Percentiles rank a stretch among this genome's conserved stretches.
These are phyloP conservation scores for Fusarium pilosicola DNA, from an alignment of 2,329 filamentous ascomycete genomes.

Conservation along the genomic window DNA sequence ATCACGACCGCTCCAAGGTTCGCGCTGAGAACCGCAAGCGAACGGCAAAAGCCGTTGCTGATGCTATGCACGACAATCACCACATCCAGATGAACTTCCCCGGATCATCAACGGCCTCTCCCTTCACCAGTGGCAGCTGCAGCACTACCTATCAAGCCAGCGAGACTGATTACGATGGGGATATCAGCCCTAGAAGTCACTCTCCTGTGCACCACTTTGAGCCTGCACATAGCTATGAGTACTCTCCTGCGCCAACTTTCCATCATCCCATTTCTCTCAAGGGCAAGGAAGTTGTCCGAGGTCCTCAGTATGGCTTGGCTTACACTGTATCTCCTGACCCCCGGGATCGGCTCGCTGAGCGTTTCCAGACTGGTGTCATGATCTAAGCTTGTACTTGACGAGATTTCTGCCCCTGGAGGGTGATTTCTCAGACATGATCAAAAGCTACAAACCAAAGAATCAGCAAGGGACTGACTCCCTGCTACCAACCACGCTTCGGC, in stretches of 20 bases:
- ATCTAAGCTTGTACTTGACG: slow-evolving; percentile 14
- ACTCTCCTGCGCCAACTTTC: slow-evolving; percentile 25
- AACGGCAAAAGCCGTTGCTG: slow-evolving; percentile 57
- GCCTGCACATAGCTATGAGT: slow-evolving; percentile 21
- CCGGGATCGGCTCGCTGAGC: slow-evolving; percentile 47
- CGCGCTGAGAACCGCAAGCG: slow-evolving; percentile 61
- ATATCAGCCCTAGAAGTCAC: slow-evolving; percentile 33
- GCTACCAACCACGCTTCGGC: neutral
- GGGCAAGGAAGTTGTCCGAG: slow-evolving; percentile 55
- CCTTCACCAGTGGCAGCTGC: slow-evolving; percentile 59
- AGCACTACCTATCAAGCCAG: slow-evolving; percentile 58
- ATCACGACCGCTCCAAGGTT: slow-evolving; percentile 58
- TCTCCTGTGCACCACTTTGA: slow-evolving; percentile 15
- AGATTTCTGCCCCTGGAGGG: slow-evolving; percentile 48
- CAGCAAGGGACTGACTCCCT: neutral
- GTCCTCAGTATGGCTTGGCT: slow-evolving; percentile 47
- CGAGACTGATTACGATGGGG: slow-evolving; percentile 44
- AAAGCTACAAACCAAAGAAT: slow-evolving; percentile 40
- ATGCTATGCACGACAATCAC: slow-evolving; percentile 46
- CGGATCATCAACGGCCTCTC: slow-evolving; percentile 50
- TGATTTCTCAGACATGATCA: slow-evolving; percentile 53
- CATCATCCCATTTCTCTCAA: slow-evolving; percentile 48
- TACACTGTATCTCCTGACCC: slow-evolving; percentile 50
- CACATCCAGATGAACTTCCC: slow-evolving; percentile 52
- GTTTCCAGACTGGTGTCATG: slow-evolving; percentile 29